These are phyloP conservation scores for Oidiodendron maius DNA, from an alignment of 495 filamentous ascomycete species.

Conservation along the genomic window DNA sequence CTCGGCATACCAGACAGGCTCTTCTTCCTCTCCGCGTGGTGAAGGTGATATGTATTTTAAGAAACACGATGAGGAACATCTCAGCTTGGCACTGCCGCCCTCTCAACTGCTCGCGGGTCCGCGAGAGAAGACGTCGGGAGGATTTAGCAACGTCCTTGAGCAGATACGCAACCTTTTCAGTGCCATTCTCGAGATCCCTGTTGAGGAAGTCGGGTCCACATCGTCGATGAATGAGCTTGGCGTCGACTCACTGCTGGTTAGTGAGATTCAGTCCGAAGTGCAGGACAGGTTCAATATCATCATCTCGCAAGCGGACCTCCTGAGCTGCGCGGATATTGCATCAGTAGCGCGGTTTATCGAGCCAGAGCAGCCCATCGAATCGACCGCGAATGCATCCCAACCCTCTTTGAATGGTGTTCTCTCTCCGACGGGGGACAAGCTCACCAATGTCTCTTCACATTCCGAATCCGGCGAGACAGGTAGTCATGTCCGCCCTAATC, in stretches of 20 bases:
- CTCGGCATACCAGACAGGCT: too few relatives aligned
- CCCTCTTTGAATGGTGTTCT: not conserved
- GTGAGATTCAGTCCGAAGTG: constrained; percentile 29
- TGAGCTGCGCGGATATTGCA: constrained; percentile 10
- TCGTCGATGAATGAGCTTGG: constrained; percentile 40
- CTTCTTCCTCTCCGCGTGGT: too few relatives aligned
- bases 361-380: constrained; percentile 16
- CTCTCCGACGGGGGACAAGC: not conserved
- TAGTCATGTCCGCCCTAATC: not conserved
- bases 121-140: too few relatives aligned
- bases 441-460: not conserved
- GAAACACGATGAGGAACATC: too few relatives aligned
- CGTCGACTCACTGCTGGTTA: constrained; percentile 50
- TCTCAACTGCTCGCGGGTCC: too few relatives aligned
- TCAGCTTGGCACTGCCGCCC: too few relatives aligned
- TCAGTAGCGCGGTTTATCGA: constrained; percentile 14
- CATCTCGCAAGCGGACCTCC: constrained; percentile 17
- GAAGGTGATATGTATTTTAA: too few relatives aligned
- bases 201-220: constrained; percentile 31
- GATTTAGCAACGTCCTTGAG: too few relatives aligned
- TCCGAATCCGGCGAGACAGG: not conserved
- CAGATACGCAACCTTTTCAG: too few relatives aligned
- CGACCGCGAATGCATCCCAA: not conserved
- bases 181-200: constrained; percentile 39
- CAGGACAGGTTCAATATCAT: constrained; percentile 27